Evolutionary conservation across 352 stramenopile genomes (phyloP).

Genomic region (Phytophthora pini): DNA sequence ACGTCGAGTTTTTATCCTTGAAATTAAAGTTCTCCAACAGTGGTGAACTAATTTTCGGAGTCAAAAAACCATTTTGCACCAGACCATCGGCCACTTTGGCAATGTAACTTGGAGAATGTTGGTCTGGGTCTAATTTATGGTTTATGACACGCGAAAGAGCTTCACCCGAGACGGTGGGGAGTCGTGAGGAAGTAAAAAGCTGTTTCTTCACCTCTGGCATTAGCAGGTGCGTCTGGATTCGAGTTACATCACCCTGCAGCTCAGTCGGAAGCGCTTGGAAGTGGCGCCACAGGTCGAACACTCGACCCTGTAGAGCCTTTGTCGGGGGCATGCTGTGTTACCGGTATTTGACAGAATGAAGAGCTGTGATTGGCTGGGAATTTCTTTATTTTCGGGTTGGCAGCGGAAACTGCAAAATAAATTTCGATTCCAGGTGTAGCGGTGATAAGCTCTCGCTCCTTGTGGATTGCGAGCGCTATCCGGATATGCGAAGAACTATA

Average conservation of each 20-base stretch:
- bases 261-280: slow-evolving; percentile 38
- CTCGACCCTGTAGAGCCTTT: slow-evolving; percentile 41
- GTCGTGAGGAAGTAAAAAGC: slow-evolving; percentile 26
- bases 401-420: neutral
- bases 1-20: slow-evolving; percentile 18
- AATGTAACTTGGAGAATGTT: slow-evolving; percentile 13
- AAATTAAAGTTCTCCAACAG: slow-evolving; percentile 32
- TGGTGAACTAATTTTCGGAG: slow-evolving; percentile 25
- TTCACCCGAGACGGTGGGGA: slow-evolving; percentile 29
- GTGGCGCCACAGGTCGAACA: slow-evolving; percentile 46
- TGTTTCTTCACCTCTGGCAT: slow-evolving; percentile 23
- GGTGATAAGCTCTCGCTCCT: neutral
- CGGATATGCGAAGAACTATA: slow-evolving; percentile 1
- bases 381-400: neutral
- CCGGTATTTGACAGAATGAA: neutral
- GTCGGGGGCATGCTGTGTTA: neutral
- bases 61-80: slow-evolving; percentile 43
- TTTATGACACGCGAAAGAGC: slow-evolving; percentile 30
- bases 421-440: neutral
- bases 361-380: neutral
- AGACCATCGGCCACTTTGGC: slow-evolving; percentile 38
- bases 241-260: slow-evolving; percentile 24
- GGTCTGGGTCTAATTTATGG: slow-evolving; percentile 24
- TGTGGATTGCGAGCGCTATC: slow-evolving; percentile 2
- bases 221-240: slow-evolving; percentile 20